These are phyloP conservation scores for Aquilaria agallochum DNA, from an alignment of 441 rosid species.

Conservation along the genomic window DNA sequence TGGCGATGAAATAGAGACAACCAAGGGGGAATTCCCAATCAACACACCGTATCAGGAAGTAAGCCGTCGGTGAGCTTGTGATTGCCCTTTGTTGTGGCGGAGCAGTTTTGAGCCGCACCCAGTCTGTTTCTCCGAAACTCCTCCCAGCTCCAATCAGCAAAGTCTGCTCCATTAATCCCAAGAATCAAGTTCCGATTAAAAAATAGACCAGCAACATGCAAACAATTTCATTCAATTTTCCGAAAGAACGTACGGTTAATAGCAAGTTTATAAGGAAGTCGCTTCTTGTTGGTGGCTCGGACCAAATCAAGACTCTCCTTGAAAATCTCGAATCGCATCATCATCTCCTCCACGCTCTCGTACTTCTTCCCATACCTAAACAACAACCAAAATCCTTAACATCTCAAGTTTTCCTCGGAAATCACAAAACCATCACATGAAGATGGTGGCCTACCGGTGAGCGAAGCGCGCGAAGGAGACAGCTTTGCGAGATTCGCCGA, in stretches of 20 bases:
- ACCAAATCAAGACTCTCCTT: constrained; percentile 68
- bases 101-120: constrained; percentile 96
- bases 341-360: constrained; percentile 65
- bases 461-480: constrained; percentile 79
- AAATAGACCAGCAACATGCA: background rate
- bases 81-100: constrained; percentile 77
- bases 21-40: no score
- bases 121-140: constrained; percentile 76
- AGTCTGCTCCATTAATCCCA: constrained; percentile 37
- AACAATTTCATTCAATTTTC: background rate
- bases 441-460: constrained; percentile 35
- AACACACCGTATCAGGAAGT: constrained; percentile 53
- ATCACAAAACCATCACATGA: background rate
- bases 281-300: constrained; percentile 67
- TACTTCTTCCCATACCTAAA: constrained; percentile 67
- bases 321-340: constrained; percentile 65
- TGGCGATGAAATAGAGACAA: no score
- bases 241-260: constrained; percentile 51
- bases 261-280: constrained; percentile 60
- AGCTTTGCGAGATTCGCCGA: constrained; percentile 66
- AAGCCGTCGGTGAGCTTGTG: constrained; percentile 60
- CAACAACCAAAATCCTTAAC: background rate
- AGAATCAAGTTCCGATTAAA: background rate
- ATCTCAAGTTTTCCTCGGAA: background rate
- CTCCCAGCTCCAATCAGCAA: constrained; percentile 91